Evolutionary conservation across 2,329 filamentous ascomycete genomes (phyloP).

Genomic region (Fusarium liriodendri): DNA sequence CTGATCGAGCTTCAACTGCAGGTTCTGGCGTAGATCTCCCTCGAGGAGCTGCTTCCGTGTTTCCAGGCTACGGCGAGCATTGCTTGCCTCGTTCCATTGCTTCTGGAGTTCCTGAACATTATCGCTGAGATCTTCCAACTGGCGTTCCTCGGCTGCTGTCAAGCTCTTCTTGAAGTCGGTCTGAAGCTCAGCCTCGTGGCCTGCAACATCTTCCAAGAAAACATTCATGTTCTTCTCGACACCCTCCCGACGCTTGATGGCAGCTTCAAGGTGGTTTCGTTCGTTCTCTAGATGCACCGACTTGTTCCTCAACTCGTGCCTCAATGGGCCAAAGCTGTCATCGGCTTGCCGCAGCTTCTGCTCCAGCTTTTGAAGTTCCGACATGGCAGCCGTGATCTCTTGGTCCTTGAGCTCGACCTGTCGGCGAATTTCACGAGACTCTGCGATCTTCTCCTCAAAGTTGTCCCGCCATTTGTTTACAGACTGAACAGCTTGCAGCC

Average conservation of each 20-base stretch:
- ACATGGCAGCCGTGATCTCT: constrained; percentile 87
- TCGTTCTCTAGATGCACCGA: constrained; percentile 79
- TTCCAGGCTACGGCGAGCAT: constrained; percentile 80
- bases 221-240: constrained; percentile 81
- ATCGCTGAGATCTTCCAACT: constrained; percentile 77
- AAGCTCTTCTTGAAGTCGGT: constrained; percentile 95
- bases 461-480: constrained; percentile 81
- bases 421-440: constrained; percentile 73
- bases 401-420: constrained; percentile 86
- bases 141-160: constrained; percentile 82
- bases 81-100: constrained; percentile 80
- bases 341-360: constrained; percentile 83
- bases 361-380: constrained; percentile 84
- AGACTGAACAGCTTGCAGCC: constrained; percentile 84
- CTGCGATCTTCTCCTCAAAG: constrained; percentile 73
- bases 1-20: constrained; percentile 88
- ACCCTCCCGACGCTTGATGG: constrained; percentile 71
- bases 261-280: constrained; percentile 78
- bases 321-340: constrained; percentile 82
- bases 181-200: constrained; percentile 82
- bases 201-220: constrained; percentile 78
- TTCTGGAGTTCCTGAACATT: constrained; percentile 80
- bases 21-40: constrained; percentile 87
- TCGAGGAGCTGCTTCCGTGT: constrained; percentile 85
- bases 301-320: constrained; percentile 80